phyloP scores from a whole-genome alignment of 306 rosid species.

The Aeschynomene evenia region DNA sequence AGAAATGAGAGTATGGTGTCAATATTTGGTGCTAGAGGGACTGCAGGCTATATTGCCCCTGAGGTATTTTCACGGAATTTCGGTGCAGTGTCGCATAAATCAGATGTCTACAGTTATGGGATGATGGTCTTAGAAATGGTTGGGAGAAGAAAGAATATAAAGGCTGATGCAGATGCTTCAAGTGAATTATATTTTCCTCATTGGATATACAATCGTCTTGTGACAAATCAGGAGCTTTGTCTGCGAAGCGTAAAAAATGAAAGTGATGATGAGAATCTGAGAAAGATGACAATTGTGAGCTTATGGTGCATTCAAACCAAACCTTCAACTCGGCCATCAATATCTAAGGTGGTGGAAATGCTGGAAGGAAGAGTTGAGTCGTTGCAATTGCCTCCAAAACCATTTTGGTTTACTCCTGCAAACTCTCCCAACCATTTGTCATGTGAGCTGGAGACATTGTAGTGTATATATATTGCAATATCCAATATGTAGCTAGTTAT shows the following conservation, averaged over 20 bases:
- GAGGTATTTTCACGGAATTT: constrained; percentile 34
- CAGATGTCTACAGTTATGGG: constrained; percentile 43
- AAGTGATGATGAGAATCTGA: constrained; percentile 15
- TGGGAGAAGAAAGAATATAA: constrained; percentile 30
- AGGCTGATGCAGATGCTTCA: not conserved
- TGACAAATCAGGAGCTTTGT: constrained; percentile 27
- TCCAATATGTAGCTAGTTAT: no score
- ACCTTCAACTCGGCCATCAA: constrained; percentile 33
- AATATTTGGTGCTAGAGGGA: constrained; percentile 33
- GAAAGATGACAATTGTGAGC: constrained; percentile 43
- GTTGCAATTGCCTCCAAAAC: constrained; percentile 31
- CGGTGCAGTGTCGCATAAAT: constrained; percentile 41
- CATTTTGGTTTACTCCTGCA: constrained; percentile 23
- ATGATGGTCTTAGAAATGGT: constrained; percentile 44
- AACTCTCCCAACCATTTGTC: not conserved
- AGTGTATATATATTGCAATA: not conserved
- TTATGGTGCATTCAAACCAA: constrained; percentile 36
- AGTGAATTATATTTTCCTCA: constrained; percentile 46
- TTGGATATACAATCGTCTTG: constrained; percentile 37
- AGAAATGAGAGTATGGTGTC: constrained; percentile 36
- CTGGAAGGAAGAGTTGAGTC: constrained; percentile 17
- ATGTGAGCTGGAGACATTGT: not conserved
- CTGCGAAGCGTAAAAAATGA: constrained; percentile 6
- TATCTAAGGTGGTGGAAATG: constrained; percentile 40
- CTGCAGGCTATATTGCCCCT: constrained; percentile 45